These are phyloP conservation scores for Trametes pubescens DNA, from an alignment of 1,284 basidiomycete species.

Conservation along the genomic window DNA sequence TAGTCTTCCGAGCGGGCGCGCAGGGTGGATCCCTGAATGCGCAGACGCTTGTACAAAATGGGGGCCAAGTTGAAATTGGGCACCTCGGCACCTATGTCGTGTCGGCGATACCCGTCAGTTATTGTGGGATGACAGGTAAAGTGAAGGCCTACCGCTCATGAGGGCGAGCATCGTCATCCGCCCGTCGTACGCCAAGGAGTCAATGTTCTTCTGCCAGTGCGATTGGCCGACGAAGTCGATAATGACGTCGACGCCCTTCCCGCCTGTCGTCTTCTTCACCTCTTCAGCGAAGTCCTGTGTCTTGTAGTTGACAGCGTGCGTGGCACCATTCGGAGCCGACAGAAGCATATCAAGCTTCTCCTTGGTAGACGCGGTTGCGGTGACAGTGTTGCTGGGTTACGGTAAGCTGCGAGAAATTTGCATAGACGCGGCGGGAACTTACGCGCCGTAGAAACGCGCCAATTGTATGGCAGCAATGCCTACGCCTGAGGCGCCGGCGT, in stretches of 20 bases:
- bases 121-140: neutral
- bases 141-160: conserved; percentile 64
- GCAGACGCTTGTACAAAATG: conserved; percentile 87
- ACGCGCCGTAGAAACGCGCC: conserved; percentile 80
- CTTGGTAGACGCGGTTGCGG: conserved; percentile 85
- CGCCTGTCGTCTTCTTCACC: conserved; percentile 68
- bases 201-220: conserved; percentile 88
- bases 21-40: conserved; percentile 90
- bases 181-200: conserved; percentile 80
- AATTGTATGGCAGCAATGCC: conserved; percentile 93
- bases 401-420: conserved; percentile 21
- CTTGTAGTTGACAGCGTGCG: conserved; percentile 87
- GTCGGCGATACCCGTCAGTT: conserved; percentile 3
- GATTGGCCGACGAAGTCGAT: conserved; percentile 90
- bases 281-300: conserved; percentile 80
- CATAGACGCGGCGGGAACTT: conserved; percentile 42
- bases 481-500: conserved; percentile 91
- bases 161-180: conserved; percentile 77
- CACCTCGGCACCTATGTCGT: conserved; percentile 65
- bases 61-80: conserved; percentile 70
- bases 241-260: conserved; percentile 81
- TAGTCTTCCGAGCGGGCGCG: conserved; percentile 83
- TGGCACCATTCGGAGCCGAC: conserved; percentile 68
- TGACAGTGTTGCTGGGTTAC: conserved; percentile 67
- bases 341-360: conserved; percentile 88